Evolutionary conservation across 495 filamentous ascomycete species (phyloP).

Genomic region (Penicillium goetzii): DNA sequence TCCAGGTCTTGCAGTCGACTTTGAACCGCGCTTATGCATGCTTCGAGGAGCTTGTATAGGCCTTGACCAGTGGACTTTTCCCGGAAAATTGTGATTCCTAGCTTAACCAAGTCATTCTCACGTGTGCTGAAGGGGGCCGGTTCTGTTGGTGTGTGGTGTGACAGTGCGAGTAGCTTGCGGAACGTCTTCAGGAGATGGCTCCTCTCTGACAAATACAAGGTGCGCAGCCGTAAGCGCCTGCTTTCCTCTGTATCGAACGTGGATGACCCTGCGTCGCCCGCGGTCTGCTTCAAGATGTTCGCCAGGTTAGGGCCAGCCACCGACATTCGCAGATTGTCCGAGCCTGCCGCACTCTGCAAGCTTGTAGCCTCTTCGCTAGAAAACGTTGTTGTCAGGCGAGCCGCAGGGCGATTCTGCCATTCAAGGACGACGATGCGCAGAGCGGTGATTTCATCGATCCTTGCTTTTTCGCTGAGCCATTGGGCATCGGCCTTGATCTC

Average conservation of each 20-base stretch:
- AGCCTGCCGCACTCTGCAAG: constrained; percentile 66
- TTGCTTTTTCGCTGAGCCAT: constrained; percentile 78
- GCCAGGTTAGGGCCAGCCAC: constrained; percentile 49
- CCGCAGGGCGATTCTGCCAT: constrained; percentile 73
- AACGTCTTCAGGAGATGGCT: constrained; percentile 47
- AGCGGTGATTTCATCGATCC: constrained; percentile 80
- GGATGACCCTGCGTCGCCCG: constrained; percentile 51
- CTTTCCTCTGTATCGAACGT: constrained; percentile 59
- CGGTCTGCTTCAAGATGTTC: constrained; percentile 39
- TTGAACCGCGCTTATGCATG: constrained; percentile 50
- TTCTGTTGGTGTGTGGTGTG: constrained; percentile 27
- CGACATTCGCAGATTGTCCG: constrained; percentile 57
- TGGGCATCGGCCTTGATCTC: constrained; percentile 83
- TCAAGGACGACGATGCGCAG: constrained; percentile 81
- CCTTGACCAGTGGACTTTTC: constrained; percentile 33
- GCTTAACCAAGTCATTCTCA: constrained; percentile 26
- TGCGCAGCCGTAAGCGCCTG: constrained; percentile 64
- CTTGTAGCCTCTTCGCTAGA: constrained; percentile 70
- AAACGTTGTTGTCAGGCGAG: constrained; percentile 65
- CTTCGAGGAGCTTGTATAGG: constrained; percentile 35
- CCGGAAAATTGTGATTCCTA: constrained; percentile 41
- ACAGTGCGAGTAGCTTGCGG: constrained; percentile 50
- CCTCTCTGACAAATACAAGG: constrained; percentile 71
- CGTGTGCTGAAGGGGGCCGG: background rate
- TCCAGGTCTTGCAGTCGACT: constrained; percentile 50